These are phyloP conservation scores for Kodamaea hsintzibuensis DNA, from an alignment of 805 yeast species.

Conservation along the genomic window DNA sequence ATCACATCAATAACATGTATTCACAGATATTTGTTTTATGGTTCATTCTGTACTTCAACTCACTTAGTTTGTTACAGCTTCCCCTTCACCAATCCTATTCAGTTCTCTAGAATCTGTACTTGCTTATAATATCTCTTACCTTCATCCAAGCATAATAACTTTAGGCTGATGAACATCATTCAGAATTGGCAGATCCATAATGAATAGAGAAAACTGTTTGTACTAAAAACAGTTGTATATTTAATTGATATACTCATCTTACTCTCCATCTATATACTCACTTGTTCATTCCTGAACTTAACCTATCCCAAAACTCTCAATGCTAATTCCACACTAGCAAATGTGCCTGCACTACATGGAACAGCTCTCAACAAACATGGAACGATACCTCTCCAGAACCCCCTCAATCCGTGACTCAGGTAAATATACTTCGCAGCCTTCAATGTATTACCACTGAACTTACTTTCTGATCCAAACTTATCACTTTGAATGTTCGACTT, in stretches of 20 bases:
- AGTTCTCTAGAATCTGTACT: too few relatives aligned
- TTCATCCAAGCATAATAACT: too few relatives aligned
- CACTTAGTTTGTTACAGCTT: too few relatives aligned
- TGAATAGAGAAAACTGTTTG: too few relatives aligned
- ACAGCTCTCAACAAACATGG: constrained; percentile 62
- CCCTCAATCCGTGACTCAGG: constrained; percentile 44
- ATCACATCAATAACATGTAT: too few relatives aligned
- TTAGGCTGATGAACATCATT: too few relatives aligned
- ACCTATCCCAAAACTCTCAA: constrained; percentile 52
- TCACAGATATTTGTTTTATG: too few relatives aligned
- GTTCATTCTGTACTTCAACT: too few relatives aligned
- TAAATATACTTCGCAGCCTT: constrained; percentile 43
- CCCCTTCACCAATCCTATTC: too few relatives aligned
- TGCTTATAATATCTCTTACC: too few relatives aligned
- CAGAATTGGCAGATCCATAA: too few relatives aligned
- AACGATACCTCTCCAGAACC: constrained; percentile 63
- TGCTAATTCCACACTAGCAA: constrained; percentile 73
- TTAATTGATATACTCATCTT: background rate
- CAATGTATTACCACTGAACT: constrained; percentile 41
- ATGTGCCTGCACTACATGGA: constrained; percentile 73
- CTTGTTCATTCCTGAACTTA: background rate
- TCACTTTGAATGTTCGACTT: constrained; percentile 57
- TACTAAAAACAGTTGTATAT: too few relatives aligned
- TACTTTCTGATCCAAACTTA: constrained; percentile 43
- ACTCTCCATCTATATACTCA: background rate